A percentile compares a stretch with the other conserved stretches of the same genome.
Evolutionary conservation across 768 basidiomycete genomes (phyloP).

Genomic region (Russula sp.): DNA sequence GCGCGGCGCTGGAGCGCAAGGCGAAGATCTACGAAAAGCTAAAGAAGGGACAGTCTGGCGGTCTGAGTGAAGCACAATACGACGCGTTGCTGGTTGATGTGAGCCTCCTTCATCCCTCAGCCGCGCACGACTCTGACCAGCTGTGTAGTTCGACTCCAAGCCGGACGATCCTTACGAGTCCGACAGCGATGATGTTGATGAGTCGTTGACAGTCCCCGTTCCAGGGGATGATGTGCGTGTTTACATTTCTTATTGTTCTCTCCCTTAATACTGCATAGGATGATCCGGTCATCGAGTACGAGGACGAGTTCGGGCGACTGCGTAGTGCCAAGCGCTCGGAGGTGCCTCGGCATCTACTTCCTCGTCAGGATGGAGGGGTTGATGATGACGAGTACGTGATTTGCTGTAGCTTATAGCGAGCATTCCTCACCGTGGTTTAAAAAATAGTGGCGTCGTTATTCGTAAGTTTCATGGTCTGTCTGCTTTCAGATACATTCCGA

Average conservation of each 20-base stretch:
- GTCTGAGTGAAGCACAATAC: constrained; percentile 69
- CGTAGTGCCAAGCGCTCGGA: constrained; percentile 67
- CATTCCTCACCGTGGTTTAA: neutral
- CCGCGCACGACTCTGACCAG: constrained; percentile 1
- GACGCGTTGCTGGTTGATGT: constrained; percentile 74
- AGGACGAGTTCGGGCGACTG: constrained; percentile 81
- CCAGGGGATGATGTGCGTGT: constrained; percentile 37
- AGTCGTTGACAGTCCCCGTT: constrained; percentile 60
- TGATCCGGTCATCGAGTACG: constrained; percentile 79
- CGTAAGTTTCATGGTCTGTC: constrained; percentile 8
- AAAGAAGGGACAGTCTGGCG: constrained; percentile 69
- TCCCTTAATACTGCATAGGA: constrained; percentile 35
- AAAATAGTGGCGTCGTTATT: constrained; percentile 21
- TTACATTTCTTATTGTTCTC: constrained; percentile 1
- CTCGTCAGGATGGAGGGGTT: constrained; percentile 18
- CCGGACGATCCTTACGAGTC: constrained; percentile 48
- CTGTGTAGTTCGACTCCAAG: constrained; percentile 59
- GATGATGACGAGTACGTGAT: constrained; percentile 31
- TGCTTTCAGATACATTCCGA: neutral
- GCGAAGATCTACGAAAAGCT: constrained; percentile 77
- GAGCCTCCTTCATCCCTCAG: constrained; percentile 29
- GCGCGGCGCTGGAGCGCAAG: constrained; percentile 68
- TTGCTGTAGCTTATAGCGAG: neutral
- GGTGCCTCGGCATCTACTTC: constrained; percentile 61
- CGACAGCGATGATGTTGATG: constrained; percentile 74